phyloP scores from a whole-genome alignment of 1,139 yeast species.

The Yamadazyma mexicana region DNA sequence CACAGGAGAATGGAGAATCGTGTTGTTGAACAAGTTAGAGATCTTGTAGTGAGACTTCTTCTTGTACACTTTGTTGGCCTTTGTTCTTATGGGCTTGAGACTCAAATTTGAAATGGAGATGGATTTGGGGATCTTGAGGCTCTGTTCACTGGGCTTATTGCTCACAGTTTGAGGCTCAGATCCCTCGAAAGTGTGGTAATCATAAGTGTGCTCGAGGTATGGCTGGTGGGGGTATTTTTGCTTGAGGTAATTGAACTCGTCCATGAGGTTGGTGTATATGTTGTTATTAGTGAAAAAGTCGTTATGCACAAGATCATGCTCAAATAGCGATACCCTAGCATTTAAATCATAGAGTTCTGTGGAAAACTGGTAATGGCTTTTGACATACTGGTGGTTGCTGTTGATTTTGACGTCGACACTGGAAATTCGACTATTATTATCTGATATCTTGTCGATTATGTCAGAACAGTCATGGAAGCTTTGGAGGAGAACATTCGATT shows the following conservation, averaged over 20 bases:
- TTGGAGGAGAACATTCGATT: constrained; percentile 24
- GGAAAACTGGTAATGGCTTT: constrained; percentile 23
- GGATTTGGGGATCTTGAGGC: constrained; percentile 33
- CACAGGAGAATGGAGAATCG: constrained; percentile 15
- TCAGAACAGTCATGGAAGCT: constrained; percentile 24
- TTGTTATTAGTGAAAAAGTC: constrained; percentile 42
- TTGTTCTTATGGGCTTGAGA: constrained; percentile 43
- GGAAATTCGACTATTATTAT: constrained; percentile 23
- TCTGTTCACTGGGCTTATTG: constrained; percentile 2
- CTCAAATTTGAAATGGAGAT: constrained; percentile 40
- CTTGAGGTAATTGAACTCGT: constrained; percentile 45
- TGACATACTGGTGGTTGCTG: constrained; percentile 24
- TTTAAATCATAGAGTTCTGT: constrained; percentile 30
- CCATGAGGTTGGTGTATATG: constrained; percentile 49
- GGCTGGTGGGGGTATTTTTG: constrained; percentile 9
- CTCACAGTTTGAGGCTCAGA: too few species aligned
- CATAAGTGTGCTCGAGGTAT: neutral
- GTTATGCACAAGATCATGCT: constrained; percentile 31
- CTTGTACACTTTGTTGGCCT: constrained; percentile 32
- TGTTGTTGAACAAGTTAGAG: constrained; percentile 34
- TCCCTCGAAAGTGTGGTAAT: neutral
- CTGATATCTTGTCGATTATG: constrained; percentile 22
- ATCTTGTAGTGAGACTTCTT: constrained; percentile 44
- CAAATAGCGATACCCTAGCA: constrained; percentile 35
- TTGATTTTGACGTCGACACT: constrained; percentile 34